Conservation (phyloP, 306 rosid species). For the Pterocarpus santalinus region DNA sequence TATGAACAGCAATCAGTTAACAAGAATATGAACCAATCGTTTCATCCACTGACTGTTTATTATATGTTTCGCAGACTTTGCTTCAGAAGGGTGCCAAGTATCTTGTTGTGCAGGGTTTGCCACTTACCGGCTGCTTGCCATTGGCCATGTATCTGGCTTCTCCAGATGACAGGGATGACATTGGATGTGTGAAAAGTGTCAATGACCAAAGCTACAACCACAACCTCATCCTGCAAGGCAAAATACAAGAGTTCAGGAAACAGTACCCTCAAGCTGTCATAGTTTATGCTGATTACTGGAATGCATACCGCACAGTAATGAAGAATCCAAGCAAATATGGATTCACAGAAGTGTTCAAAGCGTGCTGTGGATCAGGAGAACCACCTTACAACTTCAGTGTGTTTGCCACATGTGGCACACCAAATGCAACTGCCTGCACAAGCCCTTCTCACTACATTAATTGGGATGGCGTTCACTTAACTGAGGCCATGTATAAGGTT, state of each 20-base stretch:
- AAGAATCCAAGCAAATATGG: conserved; percentile 64
- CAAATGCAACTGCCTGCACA: conserved; percentile 59
- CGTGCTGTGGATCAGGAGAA: conserved; percentile 84
- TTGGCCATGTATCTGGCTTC: conserved; percentile 71
- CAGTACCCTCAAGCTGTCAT: conserved; percentile 74
- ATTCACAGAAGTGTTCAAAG: conserved; percentile 67
- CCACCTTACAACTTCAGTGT: conserved; percentile 75
- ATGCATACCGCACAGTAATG: conserved; percentile 72
- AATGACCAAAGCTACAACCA: conserved; percentile 70
- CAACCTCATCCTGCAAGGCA: conserved; percentile 61
- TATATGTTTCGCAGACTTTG: conserved; percentile 61
- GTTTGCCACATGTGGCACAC: conserved; percentile 70
- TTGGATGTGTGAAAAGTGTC: conserved; percentile 80
- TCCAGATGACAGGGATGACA: conserved; percentile 68
- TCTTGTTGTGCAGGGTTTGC: conserved; percentile 82
- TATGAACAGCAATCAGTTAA: neutral
- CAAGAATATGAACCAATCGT: neutral
- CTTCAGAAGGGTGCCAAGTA: conserved; percentile 88
- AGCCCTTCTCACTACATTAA: conserved; percentile 77
- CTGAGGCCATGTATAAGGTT: conserved; percentile 91
- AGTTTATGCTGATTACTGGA: conserved; percentile 81
- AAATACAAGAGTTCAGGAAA: conserved; percentile 61
- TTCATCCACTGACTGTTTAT: neutral
- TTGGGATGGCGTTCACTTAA: conserved; percentile 98
- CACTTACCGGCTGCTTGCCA: conserved; percentile 79